A percentile compares a stretch with the other conserved stretches of the same genome.
phyloP scores from a whole-genome alignment of 2,329 filamentous ascomycete species.

The Pyrenochaeta sp. region DNA sequence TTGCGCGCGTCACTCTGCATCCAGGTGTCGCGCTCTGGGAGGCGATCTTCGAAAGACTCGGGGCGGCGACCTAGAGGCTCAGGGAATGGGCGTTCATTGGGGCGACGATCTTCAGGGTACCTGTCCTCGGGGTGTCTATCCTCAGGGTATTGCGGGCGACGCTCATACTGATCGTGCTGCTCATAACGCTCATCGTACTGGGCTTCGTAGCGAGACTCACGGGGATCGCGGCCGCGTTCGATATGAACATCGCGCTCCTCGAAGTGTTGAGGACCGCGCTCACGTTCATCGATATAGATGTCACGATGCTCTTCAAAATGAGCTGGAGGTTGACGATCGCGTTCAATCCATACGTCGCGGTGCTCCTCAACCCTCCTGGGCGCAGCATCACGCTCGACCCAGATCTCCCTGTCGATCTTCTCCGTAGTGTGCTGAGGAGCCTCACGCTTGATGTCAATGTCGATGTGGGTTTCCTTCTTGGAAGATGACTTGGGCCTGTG shows the following conservation, averaged over 20 bases:
- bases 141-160: slow-evolving; percentile 27
- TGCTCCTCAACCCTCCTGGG: slow-evolving; percentile 39
- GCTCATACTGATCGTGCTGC: slow-evolving; percentile 24
- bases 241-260: slow-evolving; percentile 39
- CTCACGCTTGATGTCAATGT: slow-evolving; percentile 40
- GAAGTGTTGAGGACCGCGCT: slow-evolving; percentile 29
- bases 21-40: slow-evolving; percentile 46
- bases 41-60: slow-evolving; percentile 46
- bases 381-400: slow-evolving; percentile 35
- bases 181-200: slow-evolving; percentile 35
- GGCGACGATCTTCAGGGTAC: slow-evolving; percentile 22
- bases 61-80: slow-evolving; percentile 41
- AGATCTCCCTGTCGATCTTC: slow-evolving; percentile 40
- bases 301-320: slow-evolving; percentile 37
- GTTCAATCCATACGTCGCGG: slow-evolving; percentile 41
- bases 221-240: slow-evolving; percentile 28
- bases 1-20: slow-evolving; percentile 38
- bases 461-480: slow-evolving; percentile 38
- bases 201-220: slow-evolving; percentile 26
- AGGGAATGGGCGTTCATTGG: slow-evolving; percentile 19
- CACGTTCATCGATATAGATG: slow-evolving; percentile 32
- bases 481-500: slow-evolving; percentile 27
- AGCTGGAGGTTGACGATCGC: slow-evolving; percentile 31
- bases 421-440: slow-evolving; percentile 31
- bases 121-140: neutral